Conservation (phyloP, 257 asterid species). For the Solanum verrucosum region DNA sequence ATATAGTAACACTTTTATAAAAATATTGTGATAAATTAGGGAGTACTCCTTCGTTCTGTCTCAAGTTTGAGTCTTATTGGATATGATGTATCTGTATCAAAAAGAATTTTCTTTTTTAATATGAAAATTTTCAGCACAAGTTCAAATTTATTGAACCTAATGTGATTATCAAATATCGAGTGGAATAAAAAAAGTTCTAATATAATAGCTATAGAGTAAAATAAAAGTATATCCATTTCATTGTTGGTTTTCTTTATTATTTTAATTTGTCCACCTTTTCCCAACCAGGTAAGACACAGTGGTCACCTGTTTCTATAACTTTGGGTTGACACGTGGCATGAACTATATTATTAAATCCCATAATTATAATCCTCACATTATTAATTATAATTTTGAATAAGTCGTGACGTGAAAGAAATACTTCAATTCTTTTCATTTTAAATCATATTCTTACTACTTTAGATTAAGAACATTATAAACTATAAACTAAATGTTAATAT, state of each 20-base stretch:
- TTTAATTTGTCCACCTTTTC: not conserved
- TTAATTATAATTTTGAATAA: not conserved
- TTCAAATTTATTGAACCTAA: too few species aligned
- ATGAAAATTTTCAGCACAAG: accelerated
- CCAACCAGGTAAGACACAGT: not conserved
- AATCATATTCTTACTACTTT: not conserved
- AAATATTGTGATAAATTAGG: not conserved
- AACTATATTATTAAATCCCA: not conserved
- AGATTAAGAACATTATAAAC: not conserved
- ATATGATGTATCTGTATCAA: too few species aligned
- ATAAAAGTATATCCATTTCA: not conserved
- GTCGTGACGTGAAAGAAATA: not conserved
- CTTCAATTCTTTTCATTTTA: not conserved
- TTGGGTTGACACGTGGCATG: not conserved
- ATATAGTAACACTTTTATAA: too few species aligned
- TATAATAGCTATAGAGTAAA: not conserved
- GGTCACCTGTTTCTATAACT: not conserved
- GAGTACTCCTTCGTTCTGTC: not conserved
- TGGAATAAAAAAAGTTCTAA: too few species aligned
- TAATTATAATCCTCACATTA: not conserved
- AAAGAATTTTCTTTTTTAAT: accelerated
- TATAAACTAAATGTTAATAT: not conserved
- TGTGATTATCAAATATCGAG: too few species aligned
- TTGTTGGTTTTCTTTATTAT: not conserved
- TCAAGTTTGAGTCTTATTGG: not conserved